Conservation (phyloP, 345 rosid species). For the Eutrema heterophyllum region DNA sequence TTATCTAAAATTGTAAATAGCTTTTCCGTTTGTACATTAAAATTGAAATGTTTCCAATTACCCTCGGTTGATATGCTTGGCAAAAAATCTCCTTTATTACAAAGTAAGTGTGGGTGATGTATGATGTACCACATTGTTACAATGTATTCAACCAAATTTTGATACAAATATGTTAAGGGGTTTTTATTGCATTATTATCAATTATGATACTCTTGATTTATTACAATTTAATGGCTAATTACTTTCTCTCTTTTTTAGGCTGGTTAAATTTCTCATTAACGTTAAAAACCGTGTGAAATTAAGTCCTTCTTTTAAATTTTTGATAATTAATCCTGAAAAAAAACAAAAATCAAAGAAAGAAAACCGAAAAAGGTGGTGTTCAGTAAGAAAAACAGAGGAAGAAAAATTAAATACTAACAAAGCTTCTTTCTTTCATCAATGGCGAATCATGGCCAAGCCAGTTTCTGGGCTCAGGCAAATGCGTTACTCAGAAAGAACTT, state of each 20-base stretch:
- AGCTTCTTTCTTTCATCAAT: constrained; percentile 29
- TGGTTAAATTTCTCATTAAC: background rate
- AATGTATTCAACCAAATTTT: constrained; percentile 12
- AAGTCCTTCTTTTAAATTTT: background rate
- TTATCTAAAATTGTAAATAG: background rate
- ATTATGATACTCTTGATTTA: background rate
- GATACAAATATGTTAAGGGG: background rate
- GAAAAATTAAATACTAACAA: background rate
- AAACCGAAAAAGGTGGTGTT: background rate
- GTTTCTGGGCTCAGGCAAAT: constrained; percentile 70
- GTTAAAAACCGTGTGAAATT: background rate
- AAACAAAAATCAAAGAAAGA: background rate
- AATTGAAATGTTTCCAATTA: background rate
- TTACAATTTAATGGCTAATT: background rate
- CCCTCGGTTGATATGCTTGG: background rate
- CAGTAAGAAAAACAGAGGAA: background rate
- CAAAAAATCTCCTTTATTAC: background rate
- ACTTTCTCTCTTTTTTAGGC: background rate
- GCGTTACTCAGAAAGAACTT: constrained; percentile 82
- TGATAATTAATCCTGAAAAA: background rate
- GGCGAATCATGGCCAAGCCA: constrained; percentile 47
- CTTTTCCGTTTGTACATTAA: background rate
- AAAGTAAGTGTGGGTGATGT: background rate
- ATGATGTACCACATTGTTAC: background rate
- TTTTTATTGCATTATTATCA: background rate